Evolutionary conservation across 2,329 filamentous ascomycete genomes (phyloP), one percentile per base, ranked within the genome.

Genomic region (Cytospora paraplurivora): DNA sequence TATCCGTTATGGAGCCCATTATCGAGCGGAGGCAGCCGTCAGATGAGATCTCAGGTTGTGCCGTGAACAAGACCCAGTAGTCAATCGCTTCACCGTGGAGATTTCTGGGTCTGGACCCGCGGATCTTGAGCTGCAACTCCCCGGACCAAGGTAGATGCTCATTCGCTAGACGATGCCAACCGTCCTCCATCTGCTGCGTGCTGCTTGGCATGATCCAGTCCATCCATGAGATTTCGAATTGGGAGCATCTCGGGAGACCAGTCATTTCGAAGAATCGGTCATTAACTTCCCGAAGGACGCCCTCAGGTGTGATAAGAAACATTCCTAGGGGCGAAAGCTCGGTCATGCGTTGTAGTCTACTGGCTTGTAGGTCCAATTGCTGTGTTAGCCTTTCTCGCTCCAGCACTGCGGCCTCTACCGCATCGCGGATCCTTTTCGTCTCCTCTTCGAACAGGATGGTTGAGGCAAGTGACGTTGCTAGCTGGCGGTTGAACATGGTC

Each of bases 391-490:
- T 71, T 50, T 76, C 72, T 47, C 72, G 71, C 34, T 76, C 72
- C 2, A 76, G 47, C 1, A 74, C 73, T 0, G 74, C 75, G 0
- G 73, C 71, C 55, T 76, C 75, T 2, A 71, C 75, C 0, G 72
- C 74, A 33, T 77, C 72, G 3, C 72, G 65, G 7, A 70, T 83
- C 58, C 84, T 77, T 19, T 81, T 77, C 7, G 88, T 86, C 67
- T 89, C 87, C 64, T 88, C 85, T 70, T 88, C 85, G 57, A 88
- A 88, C 0, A 89, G 75, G 0, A 88, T 85, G 0, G 87, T 84
- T 0, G 86, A 88, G 2, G 87, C 86, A 27, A 89, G 73, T 0
- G 85, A 88, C 0, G 85, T 88, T 0, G 83, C 85, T 2, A 89
- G 74, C 70, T 76, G 88, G 13, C 75, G 70, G 54, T 76, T 77